Evolutionary conservation across 2,329 filamentous ascomycete genomes (phyloP).

Genomic region (Calycina herbarum): DNA sequence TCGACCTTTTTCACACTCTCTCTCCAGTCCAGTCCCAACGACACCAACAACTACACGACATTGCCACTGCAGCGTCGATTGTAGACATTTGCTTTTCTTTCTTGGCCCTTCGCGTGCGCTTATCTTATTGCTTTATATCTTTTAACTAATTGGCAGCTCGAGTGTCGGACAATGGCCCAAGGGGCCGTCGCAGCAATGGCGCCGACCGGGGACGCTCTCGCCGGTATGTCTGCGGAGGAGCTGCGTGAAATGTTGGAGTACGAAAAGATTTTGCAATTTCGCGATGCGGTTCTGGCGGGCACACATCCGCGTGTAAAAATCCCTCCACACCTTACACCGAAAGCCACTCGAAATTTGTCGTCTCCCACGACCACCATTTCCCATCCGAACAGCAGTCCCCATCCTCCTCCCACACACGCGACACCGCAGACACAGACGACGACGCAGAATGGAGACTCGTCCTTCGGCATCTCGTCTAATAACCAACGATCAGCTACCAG

Average conservation of each 20-base stretch:
- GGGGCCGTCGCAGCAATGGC: constrained; percentile 38
- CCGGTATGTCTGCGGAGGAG: constrained; percentile 46
- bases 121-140: constrained; percentile 20
- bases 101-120: constrained; percentile 13
- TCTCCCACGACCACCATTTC: constrained; percentile 30
- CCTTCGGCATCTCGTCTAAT: constrained; percentile 31
- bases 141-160: constrained; percentile 26
- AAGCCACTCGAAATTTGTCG: constrained; percentile 30
- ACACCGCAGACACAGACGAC: constrained; percentile 1
- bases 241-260: constrained; percentile 66
- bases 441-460: constrained; percentile 26
- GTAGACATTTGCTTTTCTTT: constrained; percentile 16
- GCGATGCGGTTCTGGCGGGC: constrained; percentile 78
- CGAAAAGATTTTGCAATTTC: constrained; percentile 77
- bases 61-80: constrained; percentile 11
- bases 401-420: constrained; percentile 16
- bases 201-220: constrained; percentile 30
- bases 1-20: not conserved
- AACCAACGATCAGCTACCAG: constrained; percentile 35
- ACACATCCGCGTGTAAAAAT: constrained; percentile 65
- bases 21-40: not conserved
- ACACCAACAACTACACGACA: constrained; percentile 7
- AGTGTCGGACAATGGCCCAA: constrained; percentile 36
- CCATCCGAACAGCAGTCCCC: constrained; percentile 13
- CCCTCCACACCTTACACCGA: constrained; percentile 44